Evolutionary conservation across 2,329 filamentous ascomycete species (phyloP).

Genomic region (Ophiostoma tasmaniense): DNA sequence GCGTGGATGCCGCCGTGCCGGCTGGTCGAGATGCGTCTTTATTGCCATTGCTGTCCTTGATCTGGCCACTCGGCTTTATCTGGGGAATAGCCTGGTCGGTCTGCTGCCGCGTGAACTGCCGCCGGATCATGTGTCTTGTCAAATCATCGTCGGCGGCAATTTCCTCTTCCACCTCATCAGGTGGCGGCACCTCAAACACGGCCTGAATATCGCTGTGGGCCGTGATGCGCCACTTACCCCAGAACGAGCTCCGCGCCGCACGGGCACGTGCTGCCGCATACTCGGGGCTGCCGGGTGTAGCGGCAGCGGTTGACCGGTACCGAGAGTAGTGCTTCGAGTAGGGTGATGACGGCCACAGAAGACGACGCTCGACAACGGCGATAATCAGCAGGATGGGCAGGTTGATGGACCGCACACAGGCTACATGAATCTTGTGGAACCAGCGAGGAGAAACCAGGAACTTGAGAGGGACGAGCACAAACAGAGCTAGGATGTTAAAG

Average conservation of each 20-base stretch:
- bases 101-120: slow-evolving; percentile 44
- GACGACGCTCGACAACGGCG: slow-evolving; percentile 58
- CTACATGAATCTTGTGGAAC: slow-evolving; percentile 87
- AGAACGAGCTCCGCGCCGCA: slow-evolving; percentile 40
- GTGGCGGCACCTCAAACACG: slow-evolving; percentile 64
- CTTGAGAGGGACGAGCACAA: slow-evolving; percentile 67
- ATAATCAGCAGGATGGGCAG: slow-evolving; percentile 66
- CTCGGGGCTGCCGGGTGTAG: not conserved
- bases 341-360: slow-evolving; percentile 48
- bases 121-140: slow-evolving; percentile 48
- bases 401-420: slow-evolving; percentile 64
- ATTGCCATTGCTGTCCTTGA: not conserved
- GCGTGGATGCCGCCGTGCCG: slow-evolving; percentile 12
- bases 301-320: not conserved
- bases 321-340: slow-evolving; percentile 21
- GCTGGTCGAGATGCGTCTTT: not conserved
- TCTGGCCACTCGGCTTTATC: not conserved
- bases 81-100: slow-evolving; percentile 25
- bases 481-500: slow-evolving; percentile 71
- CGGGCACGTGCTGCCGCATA: slow-evolving; percentile 12
- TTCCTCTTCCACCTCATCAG: slow-evolving; percentile 49
- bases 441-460: slow-evolving; percentile 70
- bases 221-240: slow-evolving; percentile 60
- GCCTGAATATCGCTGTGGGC: slow-evolving; percentile 63
- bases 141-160: slow-evolving; percentile 52